Evolutionary conservation across 2,329 filamentous ascomycete genomes (phyloP), one percentile per base, ranked within the genome.

Genomic region (Fusarium sp.): DNA sequence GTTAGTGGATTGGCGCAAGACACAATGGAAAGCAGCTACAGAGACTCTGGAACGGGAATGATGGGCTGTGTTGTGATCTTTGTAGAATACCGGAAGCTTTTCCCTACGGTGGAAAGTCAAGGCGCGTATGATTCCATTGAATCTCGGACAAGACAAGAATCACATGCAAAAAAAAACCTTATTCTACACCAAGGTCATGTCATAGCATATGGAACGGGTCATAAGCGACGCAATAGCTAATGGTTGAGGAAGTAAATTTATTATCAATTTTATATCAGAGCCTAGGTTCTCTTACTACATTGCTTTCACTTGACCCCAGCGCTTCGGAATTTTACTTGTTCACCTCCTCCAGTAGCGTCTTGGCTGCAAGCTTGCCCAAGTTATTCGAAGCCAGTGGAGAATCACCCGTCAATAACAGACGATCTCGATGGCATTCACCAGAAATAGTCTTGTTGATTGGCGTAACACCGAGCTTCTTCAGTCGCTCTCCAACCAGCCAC

Each of bases 101-200:
- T 1, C 17, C 9, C 17, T 18, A 9, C 15, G 0, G 14, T 8
- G 15, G 7, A 36, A 36, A 18, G 8, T 36, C 8, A 36, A 36
- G 34, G 17, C 8, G 8, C 8, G 15, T 8, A 0, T 17, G 1
- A 9, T 18, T 15, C 15, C 8, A 9, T 17, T 9, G 0, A 0
- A 34, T 34, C 0, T 34, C 32, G 14, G 0, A 9, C 2, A 18
- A 5, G 34, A 18, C 9, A 36, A 36, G 15, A 18, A 18, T 36
- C 17, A 18, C 34, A 36, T 36, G 34, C 34, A 36, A 12, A 30
- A 12, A 30, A 30, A 4, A 13, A 4, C 7, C 14, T 34, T 17
- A 17, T 34, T 34, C 32, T 17, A 34, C 32, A 8, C 3, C 7
- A 17, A 34, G 32, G 14, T 15, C 14, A 1, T 34, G 6, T 0